These are phyloP conservation scores for Moesziomyces globuligerus DNA, from an alignment of 1,284 basidiomycete species.

Conservation along the genomic window DNA sequence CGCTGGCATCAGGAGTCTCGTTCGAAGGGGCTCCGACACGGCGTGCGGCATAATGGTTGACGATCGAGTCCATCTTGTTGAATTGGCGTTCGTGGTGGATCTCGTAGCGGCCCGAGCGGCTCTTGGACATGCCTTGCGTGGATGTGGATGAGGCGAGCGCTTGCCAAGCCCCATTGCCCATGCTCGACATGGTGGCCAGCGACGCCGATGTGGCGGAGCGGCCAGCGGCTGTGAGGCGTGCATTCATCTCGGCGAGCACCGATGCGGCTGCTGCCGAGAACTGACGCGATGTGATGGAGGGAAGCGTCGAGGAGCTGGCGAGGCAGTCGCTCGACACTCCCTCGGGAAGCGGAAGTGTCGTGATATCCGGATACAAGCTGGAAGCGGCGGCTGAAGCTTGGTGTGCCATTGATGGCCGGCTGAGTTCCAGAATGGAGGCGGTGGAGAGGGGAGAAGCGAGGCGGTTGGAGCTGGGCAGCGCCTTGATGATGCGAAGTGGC, in stretches of 20 bases:
- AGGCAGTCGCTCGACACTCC: slow-evolving; percentile 26
- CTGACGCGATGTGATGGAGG: slow-evolving; percentile 40
- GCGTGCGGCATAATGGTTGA: slow-evolving; percentile 53
- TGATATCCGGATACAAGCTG: slow-evolving; percentile 37
- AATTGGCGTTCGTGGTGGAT: slow-evolving; percentile 49
- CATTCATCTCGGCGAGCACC: slow-evolving; percentile 55
- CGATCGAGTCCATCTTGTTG: slow-evolving; percentile 55
- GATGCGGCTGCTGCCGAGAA: slow-evolving; percentile 47
- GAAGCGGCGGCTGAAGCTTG: slow-evolving; percentile 1
- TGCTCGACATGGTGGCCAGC: slow-evolving; percentile 29
- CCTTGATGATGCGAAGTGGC: slow-evolving; percentile 53
- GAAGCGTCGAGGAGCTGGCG: slow-evolving; percentile 35
- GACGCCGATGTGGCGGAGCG: slow-evolving; percentile 29
- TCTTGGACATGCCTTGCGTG: slow-evolving; percentile 33
- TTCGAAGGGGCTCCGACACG: slow-evolving; percentile 23
- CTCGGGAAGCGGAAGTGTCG: slow-evolving; percentile 15
- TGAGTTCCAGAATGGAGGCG: slow-evolving; percentile 34
- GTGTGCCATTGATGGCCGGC: slow-evolving; percentile 3
- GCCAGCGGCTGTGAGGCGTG: slow-evolving; percentile 44
- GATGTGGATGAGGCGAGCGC: slow-evolving; percentile 22
- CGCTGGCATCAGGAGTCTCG: slow-evolving; percentile 1
- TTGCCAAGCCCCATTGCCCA: slow-evolving; percentile 26
- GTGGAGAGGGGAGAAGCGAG: slow-evolving; percentile 33
- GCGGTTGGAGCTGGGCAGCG: slow-evolving; percentile 30
- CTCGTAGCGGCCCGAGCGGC: slow-evolving; percentile 41